Percentiles rank a stretch among this genome's conserved stretches.
Conservation (phyloP, 192 early-diverging fungal species). For the Martensiomyces pterosporus region DNA sequence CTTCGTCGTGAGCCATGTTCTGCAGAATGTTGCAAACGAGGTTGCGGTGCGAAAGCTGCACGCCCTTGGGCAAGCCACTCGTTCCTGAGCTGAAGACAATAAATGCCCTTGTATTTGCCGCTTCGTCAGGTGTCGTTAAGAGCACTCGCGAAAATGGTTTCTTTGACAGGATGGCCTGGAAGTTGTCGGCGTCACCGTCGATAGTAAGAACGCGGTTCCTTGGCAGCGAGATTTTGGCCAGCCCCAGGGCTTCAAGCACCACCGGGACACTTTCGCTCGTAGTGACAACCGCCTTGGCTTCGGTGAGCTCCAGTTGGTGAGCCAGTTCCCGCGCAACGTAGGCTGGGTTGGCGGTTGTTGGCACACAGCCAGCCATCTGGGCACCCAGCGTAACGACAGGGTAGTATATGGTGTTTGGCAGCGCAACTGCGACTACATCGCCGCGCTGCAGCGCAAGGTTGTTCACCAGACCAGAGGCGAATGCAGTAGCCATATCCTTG, state of each 20-base stretch:
- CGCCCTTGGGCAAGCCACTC: constrained; percentile 62
- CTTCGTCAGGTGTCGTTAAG: background rate
- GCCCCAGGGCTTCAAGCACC: background rate
- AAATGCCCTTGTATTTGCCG: background rate
- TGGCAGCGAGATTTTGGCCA: constrained; percentile 7
- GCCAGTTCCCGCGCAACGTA: constrained; percentile 67
- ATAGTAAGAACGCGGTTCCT: constrained; percentile 16
- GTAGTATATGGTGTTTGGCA: constrained; percentile 61
- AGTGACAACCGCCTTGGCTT: constrained; percentile 58
- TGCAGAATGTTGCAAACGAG: constrained; percentile 63
- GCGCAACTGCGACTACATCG: constrained; percentile 61
- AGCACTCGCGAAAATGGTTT: background rate
- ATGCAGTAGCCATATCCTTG: background rate
- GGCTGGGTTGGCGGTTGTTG: constrained; percentile 67
- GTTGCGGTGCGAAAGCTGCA: constrained; percentile 66
- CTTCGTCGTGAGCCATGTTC: constrained; percentile 34
- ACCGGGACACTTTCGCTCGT: constrained; percentile 4
- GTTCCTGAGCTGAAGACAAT: background rate
- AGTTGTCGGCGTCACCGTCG: background rate
- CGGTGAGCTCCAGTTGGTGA: constrained; percentile 64
- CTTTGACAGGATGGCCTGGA: background rate
- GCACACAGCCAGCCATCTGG: constrained; percentile 53
- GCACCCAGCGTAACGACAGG: constrained; percentile 54
- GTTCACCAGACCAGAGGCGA: constrained; percentile 5
- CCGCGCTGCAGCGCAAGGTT: constrained; percentile 54